These are phyloP conservation scores for Pelargonium nanum DNA, from an alignment of 345 rosid genomes.

Conservation along the genomic window DNA sequence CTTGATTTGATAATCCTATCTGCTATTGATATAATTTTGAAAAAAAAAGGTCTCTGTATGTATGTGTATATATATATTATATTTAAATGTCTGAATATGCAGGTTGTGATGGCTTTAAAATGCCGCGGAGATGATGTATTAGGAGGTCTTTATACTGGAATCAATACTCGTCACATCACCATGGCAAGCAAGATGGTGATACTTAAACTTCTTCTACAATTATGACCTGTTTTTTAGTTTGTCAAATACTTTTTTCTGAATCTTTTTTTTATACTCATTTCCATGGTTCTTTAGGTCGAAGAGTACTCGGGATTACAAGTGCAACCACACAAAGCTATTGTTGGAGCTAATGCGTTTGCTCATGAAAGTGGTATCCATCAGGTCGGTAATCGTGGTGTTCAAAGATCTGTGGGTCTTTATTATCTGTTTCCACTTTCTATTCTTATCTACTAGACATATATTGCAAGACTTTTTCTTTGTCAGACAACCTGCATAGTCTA, in stretches of 20 bases:
- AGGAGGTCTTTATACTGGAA: conserved; percentile 77
- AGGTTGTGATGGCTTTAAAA: conserved; percentile 91
- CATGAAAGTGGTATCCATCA: conserved; percentile 97
- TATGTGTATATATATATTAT: too few species aligned
- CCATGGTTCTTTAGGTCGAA: conserved; percentile 49
- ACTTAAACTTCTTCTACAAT: neutral
- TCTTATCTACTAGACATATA: too few species aligned
- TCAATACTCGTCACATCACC: conserved; percentile 61
- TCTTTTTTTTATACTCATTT: neutral
- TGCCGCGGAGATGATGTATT: conserved; percentile 71
- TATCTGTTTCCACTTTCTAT: too few species aligned
- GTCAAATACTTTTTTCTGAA: neutral
- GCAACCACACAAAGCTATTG: conserved; percentile 95
- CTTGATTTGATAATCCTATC: neutral
- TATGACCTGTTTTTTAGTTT: neutral
- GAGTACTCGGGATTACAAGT: conserved; percentile 80
- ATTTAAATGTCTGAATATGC: neutral
- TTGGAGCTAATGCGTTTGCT: conserved; percentile 95
- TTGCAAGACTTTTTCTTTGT: neutral
- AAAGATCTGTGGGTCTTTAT: too few species aligned
- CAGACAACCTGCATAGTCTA: neutral
- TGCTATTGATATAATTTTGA: too few species aligned
- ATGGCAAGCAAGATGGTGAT: conserved; percentile 94
- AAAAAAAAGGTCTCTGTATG: too few species aligned
- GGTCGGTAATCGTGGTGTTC: conserved; percentile 26